Conservation (phyloP, 139 green algal genomes). For the Auxenochlorella protothecoides region DNA sequence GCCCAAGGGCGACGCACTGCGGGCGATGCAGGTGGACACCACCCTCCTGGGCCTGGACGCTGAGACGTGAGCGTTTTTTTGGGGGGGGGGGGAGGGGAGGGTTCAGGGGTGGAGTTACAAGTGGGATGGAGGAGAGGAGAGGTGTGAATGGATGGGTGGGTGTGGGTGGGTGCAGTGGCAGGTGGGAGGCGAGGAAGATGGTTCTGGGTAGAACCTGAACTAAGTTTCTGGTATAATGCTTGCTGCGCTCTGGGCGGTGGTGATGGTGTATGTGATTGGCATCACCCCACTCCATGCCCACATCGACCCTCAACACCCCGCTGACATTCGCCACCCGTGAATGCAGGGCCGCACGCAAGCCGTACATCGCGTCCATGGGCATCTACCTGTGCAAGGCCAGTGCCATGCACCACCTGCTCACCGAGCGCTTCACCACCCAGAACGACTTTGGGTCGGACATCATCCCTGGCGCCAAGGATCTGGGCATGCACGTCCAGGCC, state of each 20-base stretch:
- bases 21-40: conserved; percentile 93
- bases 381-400: conserved; percentile 90
- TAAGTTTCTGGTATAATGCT: too few relatives aligned
- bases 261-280: too few relatives aligned
- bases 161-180: too few relatives aligned
- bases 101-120: not conserved
- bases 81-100: not conserved
- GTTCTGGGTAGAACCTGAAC: too few relatives aligned
- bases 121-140: not conserved
- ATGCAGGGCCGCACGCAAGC: conserved; percentile 68
- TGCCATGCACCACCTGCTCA: conserved; percentile 30
- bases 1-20: conserved; percentile 84
- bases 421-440: conserved; percentile 46
- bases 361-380: conserved; percentile 99
- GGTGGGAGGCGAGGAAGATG: too few relatives aligned
- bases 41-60: conserved; percentile 82
- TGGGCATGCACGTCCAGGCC: conserved; percentile 58
- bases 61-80: conserved; percentile 23
- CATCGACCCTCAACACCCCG: too few relatives aligned
- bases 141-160: not conserved
- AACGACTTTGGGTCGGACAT: conserved; percentile 81
- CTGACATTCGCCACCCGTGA: too few relatives aligned
- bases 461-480: conserved; percentile 69
- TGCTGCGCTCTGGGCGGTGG: too few relatives aligned
- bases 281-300: too few relatives aligned